phyloP scores from a whole-genome alignment of 2,329 filamentous ascomycete genomes.

The Penicillium sumatraense region DNA sequence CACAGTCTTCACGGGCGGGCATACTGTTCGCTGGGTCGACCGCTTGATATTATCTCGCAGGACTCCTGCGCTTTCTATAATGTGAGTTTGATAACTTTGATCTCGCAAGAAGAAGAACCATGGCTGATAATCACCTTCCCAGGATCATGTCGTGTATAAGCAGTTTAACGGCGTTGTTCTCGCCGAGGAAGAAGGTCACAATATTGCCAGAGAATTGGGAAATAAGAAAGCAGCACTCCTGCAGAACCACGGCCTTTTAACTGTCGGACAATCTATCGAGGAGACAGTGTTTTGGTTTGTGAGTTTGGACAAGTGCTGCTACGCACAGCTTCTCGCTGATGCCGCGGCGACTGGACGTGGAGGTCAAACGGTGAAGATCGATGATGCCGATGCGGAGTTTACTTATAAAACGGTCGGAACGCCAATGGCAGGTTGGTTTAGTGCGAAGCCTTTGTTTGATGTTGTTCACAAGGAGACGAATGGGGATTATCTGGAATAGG shows the following conservation, averaged over 20 bases:
- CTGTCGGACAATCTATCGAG: slow-evolving; percentile 55
- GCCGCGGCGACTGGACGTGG: slow-evolving; percentile 62
- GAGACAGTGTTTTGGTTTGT: slow-evolving; percentile 61
- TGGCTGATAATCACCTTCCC: background rate
- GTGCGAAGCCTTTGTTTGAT: slow-evolving; percentile 73
- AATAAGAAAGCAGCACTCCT: slow-evolving; percentile 57
- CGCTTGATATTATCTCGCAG: slow-evolving; percentile 52
- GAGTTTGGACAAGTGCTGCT: slow-evolving; percentile 58
- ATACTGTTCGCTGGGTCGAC: slow-evolving; percentile 47
- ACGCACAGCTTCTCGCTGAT: slow-evolving; percentile 58
- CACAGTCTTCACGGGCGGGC: slow-evolving; percentile 58
- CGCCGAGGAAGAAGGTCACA: slow-evolving; percentile 57
- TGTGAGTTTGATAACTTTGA: slow-evolving; percentile 33
- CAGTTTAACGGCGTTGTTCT: slow-evolving; percentile 60
- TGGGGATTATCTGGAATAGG: slow-evolving; percentile 58
- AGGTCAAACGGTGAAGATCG: slow-evolving; percentile 67
- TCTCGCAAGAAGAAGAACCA: background rate
- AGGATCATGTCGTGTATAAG: slow-evolving; percentile 58
- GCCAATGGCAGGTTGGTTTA: slow-evolving; percentile 69
- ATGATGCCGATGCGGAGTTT: slow-evolving; percentile 68
- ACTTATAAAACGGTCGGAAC: slow-evolving; percentile 70
- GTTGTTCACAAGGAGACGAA: slow-evolving; percentile 66
- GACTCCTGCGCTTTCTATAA: slow-evolving; percentile 52
- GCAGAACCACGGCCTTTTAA: slow-evolving; percentile 60
- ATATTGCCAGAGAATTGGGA: slow-evolving; percentile 55